A percentile compares a stretch with the other conserved stretches of the same genome.
Evolutionary conservation across 106 monocot genomes (phyloP).

Genomic region (Ottelia alismoides): DNA sequence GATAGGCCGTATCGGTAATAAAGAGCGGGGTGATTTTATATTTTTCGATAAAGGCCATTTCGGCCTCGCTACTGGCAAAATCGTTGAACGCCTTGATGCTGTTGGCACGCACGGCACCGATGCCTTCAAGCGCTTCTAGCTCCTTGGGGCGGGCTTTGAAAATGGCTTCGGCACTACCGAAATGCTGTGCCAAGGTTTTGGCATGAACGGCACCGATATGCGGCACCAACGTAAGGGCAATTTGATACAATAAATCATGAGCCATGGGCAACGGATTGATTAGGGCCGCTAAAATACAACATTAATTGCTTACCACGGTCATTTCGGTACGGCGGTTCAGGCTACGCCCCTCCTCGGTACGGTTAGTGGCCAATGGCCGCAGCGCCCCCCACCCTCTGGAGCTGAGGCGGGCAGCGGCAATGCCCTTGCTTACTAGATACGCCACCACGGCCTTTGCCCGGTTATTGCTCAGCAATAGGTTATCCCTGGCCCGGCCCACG

Average conservation of each 20-base stretch:
- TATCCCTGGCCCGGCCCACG: neutral
- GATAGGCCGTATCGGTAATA: neutral
- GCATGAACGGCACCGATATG: neutral
- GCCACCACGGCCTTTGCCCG: neutral
- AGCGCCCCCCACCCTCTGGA: neutral
- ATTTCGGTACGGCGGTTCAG: neutral
- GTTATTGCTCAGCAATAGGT: neutral
- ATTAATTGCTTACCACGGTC: neutral
- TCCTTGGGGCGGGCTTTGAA: neutral
- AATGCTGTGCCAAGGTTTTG: neutral
- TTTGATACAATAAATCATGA: neutral
- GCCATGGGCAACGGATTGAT: neutral
- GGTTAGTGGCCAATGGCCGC: neutral
- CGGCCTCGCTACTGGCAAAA: neutral
- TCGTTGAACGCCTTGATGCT: neutral
- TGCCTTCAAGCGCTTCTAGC: neutral
- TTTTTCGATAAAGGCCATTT: neutral
- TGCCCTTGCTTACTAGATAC: neutral
- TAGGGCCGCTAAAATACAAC: neutral
- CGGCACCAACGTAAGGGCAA: neutral
- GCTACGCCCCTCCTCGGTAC: neutral
- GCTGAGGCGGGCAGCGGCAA: neutral
- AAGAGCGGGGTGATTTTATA: neutral
- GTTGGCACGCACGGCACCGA: neutral
- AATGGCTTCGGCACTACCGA: neutral